Evolutionary conservation across 202 grass and related monocot genomes (phyloP).

Genomic region (Setaria viridis): DNA sequence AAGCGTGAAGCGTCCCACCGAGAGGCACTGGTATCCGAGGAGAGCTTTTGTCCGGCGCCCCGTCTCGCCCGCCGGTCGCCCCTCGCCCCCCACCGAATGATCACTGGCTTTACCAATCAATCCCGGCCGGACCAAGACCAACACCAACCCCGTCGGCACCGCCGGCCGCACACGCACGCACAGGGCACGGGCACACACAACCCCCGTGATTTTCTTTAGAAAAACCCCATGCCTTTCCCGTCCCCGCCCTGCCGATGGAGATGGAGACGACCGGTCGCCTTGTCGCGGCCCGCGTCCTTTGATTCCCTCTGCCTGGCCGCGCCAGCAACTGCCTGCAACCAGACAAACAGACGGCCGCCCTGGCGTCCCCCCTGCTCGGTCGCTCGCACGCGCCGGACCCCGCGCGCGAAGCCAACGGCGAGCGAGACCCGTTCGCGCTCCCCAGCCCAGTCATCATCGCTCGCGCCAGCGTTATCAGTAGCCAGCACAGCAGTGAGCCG

Average conservation of each 20-base stretch:
- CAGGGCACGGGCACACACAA: not conserved
- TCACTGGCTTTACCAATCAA: constrained; percentile 34
- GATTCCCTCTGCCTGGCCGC: constrained; percentile 53
- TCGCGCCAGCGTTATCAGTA: constrained; percentile 32
- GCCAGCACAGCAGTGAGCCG: not conserved
- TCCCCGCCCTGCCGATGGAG: not conserved
- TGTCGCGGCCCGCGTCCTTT: constrained; percentile 45
- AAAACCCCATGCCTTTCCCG: not conserved
- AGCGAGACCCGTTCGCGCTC: not conserved
- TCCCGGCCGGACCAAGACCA: not conserved
- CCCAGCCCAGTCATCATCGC: not conserved
- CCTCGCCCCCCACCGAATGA: constrained; percentile 5
- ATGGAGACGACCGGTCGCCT: constrained; percentile 58
- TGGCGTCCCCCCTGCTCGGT: not conserved
- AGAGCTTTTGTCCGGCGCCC: constrained; percentile 42
- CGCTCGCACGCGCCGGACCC: not conserved
- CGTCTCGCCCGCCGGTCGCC: constrained; percentile 17
- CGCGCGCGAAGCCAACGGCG: constrained; percentile 36
- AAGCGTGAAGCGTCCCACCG: constrained; percentile 21
- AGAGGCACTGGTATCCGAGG: constrained; percentile 45
- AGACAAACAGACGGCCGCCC: constrained; percentile 57
- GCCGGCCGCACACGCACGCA: constrained; percentile 8
- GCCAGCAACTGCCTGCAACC: constrained; percentile 33
- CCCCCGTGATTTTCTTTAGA: constrained; percentile 2
- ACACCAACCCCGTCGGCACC: not conserved